A percentile compares a stretch with the other conserved stretches of the same genome.
phyloP scores from a whole-genome alignment of 805 yeast species.

The Cyberlindnera xishuangbannaensis region DNA sequence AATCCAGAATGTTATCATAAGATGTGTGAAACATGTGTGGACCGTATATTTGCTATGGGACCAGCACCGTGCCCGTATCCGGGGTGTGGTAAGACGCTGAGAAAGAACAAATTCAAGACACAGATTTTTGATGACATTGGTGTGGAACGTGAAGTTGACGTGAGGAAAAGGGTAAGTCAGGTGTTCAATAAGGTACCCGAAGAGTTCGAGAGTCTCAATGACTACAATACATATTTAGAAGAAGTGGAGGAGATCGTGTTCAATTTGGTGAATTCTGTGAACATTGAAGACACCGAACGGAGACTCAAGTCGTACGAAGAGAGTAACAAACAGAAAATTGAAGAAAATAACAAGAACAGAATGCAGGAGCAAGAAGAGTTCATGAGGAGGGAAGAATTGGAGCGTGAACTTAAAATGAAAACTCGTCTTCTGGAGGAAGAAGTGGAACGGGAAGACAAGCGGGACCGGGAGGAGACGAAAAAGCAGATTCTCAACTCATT shows the following conservation, averaged over 20 bases:
- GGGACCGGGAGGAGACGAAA: conserved; percentile 50
- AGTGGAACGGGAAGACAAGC: conserved; percentile 51
- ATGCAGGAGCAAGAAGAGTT: conserved; percentile 66
- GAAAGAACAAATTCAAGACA: conserved; percentile 85
- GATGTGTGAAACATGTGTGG: conserved; percentile 96
- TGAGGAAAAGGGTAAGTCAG: conserved; percentile 67
- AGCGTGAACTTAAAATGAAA: conserved; percentile 55
- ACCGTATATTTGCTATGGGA: conserved; percentile 87
- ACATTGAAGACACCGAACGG: conserved; percentile 62
- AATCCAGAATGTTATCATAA: conserved; percentile 98
- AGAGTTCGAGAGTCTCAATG: conserved; percentile 55
- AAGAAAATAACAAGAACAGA: conserved; percentile 67
- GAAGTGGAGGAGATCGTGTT: conserved; percentile 76
- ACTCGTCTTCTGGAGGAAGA: conserved; percentile 52
- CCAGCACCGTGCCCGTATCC: conserved; percentile 97
- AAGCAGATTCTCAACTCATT: conserved; percentile 51
- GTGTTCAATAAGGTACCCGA: conserved; percentile 77
- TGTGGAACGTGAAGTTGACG: conserved; percentile 90
- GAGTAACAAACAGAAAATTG: conserved; percentile 67
- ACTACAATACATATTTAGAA: conserved; percentile 75
- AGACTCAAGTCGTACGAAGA: conserved; percentile 64
- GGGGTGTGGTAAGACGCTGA: conserved; percentile 76
- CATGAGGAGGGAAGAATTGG: conserved; percentile 58
- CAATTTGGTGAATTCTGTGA: conserved; percentile 65
- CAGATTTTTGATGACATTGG: conserved; percentile 88